Evolutionary conservation across 1,284 basidiomycete genomes (phyloP).

Genomic region (Wolfiporia cocos): DNA sequence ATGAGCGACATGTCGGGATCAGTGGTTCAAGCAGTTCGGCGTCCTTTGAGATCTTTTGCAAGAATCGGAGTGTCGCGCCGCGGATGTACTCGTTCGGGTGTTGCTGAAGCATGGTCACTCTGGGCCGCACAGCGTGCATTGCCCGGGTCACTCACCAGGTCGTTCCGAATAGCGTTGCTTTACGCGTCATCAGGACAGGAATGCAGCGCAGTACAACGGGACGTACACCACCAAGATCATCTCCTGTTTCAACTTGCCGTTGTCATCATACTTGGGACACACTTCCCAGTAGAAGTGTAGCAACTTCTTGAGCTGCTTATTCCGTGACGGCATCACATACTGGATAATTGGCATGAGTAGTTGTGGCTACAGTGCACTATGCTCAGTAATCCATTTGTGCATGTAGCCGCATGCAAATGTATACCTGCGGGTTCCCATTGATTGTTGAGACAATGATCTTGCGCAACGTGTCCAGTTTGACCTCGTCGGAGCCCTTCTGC

Average conservation of each 20-base stretch:
- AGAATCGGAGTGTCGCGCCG: constrained; percentile 92
- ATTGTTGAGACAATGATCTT: constrained; percentile 94
- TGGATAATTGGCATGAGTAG: constrained; percentile 99
- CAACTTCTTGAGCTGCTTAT: constrained; percentile 98
- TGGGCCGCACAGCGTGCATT: neutral
- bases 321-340: constrained; percentile 91
- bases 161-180: constrained; percentile 96
- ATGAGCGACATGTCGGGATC: constrained; percentile 88
- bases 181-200: constrained; percentile 13
- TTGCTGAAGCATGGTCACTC: constrained; percentile 54
- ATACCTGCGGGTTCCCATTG: constrained; percentile 85
- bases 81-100: constrained; percentile 99
- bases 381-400: too few relatives aligned
- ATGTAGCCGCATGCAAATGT: constrained; percentile 13
- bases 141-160: constrained; percentile 57
- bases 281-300: constrained; percentile 99
- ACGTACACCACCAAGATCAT: constrained; percentile 99
- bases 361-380: constrained; percentile 70
- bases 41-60: constrained; percentile 94
- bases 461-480: constrained; percentile 95
- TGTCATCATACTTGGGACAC: constrained; percentile 96
- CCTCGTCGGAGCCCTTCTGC: constrained; percentile 96
- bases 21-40: constrained; percentile 94
- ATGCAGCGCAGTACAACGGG: neutral
- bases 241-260: constrained; percentile 98